These are phyloP conservation scores for Aspergillus diversus DNA, from an alignment of 495 filamentous ascomycete genomes.

Conservation along the genomic window DNA sequence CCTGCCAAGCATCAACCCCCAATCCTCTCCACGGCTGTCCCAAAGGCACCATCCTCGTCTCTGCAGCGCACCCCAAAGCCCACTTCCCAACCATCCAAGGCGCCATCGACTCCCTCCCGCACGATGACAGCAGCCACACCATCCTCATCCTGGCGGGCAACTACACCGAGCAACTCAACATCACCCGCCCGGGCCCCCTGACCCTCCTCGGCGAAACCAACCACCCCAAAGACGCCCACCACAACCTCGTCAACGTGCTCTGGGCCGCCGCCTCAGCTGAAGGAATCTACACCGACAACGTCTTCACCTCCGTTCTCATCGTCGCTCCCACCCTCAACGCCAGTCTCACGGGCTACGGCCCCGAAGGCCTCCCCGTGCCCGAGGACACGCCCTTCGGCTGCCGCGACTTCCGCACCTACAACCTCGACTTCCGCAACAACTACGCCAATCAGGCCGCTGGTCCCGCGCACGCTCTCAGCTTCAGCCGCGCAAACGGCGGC, in stretches of 20 bases:
- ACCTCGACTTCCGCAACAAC: constrained; percentile 61
- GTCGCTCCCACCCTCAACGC: constrained; percentile 61
- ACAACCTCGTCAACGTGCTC: constrained; percentile 53
- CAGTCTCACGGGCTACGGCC: constrained; percentile 57
- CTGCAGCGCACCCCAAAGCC: constrained; percentile 31
- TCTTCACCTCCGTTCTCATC: constrained; percentile 56
- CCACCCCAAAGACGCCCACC: constrained; percentile 33
- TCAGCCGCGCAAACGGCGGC: constrained; percentile 59
- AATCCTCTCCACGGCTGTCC: constrained; percentile 38
- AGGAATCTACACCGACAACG: constrained; percentile 58
- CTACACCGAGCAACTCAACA: constrained; percentile 64
- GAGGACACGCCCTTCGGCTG: constrained; percentile 62
- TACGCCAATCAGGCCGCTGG: constrained; percentile 54
- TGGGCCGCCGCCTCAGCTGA: constrained; percentile 37
- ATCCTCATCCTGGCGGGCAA: constrained; percentile 59
- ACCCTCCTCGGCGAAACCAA: constrained; percentile 58
- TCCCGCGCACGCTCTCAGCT: constrained; percentile 56
- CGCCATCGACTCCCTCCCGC: constrained; percentile 57
- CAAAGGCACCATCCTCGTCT: constrained; percentile 51
- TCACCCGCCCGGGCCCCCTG: constrained; percentile 59
- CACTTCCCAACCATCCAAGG: constrained; percentile 53
- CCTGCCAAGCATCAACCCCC: not conserved
- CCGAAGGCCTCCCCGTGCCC: constrained; percentile 59
- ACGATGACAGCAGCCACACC: constrained; percentile 49
- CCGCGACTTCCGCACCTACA: constrained; percentile 60